Conservation (phyloP, 2,329 filamentous ascomycete species). For the Beauveria rudraprayagi region DNA sequence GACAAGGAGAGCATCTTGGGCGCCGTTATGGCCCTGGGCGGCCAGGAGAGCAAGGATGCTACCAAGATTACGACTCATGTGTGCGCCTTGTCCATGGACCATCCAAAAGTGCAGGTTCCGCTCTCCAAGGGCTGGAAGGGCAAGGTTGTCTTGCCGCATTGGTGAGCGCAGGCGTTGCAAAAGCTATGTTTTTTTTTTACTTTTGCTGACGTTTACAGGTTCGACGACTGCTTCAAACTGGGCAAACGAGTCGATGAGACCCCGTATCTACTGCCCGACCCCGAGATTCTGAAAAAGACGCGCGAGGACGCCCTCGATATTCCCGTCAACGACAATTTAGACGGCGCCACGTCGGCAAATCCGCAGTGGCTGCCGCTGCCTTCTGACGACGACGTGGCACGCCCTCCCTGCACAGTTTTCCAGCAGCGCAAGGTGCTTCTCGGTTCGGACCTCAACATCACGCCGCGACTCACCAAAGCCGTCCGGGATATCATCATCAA, state of each 20-base stretch:
- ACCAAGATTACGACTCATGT: constrained; percentile 78
- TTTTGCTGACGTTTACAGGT: constrained; percentile 44
- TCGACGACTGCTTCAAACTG: constrained; percentile 91
- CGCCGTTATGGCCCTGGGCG: constrained; percentile 82
- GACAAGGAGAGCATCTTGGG: constrained; percentile 92
- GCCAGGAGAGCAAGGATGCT: constrained; percentile 65
- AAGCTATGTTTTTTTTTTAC: not conserved
- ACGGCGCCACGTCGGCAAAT: constrained; percentile 54
- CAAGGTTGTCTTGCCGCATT: constrained; percentile 88
- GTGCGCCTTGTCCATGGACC: constrained; percentile 69
- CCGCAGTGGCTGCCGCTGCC: constrained; percentile 36
- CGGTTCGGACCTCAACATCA: constrained; percentile 64
- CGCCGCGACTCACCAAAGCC: constrained; percentile 55
- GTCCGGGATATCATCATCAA: constrained; percentile 62
- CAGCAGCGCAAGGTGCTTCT: constrained; percentile 70
- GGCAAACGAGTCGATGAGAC: constrained; percentile 83
- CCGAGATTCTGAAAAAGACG: constrained; percentile 63
- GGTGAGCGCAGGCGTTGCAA: constrained; percentile 43
- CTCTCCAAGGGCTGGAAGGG: constrained; percentile 57
- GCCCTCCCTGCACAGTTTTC: constrained; percentile 64
- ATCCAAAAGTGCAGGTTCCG: constrained; percentile 61
- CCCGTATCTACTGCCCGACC: constrained; percentile 79
- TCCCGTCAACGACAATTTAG: constrained; percentile 51
- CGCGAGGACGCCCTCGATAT: constrained; percentile 49
- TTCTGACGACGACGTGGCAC: constrained; percentile 32